Evolutionary conservation across 805 yeast genomes (phyloP), one percentile per base, ranked within the genome.

Genomic region (Dipodascopsis tothii): DNA sequence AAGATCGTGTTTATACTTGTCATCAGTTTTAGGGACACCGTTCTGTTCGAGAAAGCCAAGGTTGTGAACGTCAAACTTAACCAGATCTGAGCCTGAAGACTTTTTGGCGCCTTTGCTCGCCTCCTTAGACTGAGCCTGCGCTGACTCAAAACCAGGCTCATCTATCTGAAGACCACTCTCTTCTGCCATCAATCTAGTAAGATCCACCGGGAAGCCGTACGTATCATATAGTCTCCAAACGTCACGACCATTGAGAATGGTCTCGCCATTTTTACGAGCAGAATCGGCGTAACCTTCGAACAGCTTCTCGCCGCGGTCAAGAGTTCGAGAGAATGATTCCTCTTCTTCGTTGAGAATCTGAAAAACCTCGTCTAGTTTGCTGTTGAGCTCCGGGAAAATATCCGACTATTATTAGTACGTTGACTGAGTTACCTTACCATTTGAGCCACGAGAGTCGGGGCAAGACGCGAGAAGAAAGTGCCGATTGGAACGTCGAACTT

Each of bases 141-240:
- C 97, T 56, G 77, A 77, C 66, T 88, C 96, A 60, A 92, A 92
- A 28, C 85, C 97, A 40, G 71, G 80, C 63, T 87, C 95, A 64
- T 92, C 96, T 52, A 92, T 90, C 58, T 79, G 81, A 57, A 92
- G 75, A 17, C 94, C 94, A 47, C 92, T 85, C 68, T 92, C 99
- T 67, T 90, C 97, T 37, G 98, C 98, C 99, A 92, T 92, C 62
- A 92, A 75, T 63, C 95, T 80, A 23, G 99, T 92, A 62, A 92
- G 76, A 68, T 92, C 99, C 45, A 87, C 96, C 32, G 99, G 99
- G 83, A 92, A 92, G 46, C 99, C 99, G 61, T 90, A 92, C 9
- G 99, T 92, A 60, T 92, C 99, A 60, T 92, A 92, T 57, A 92
- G 73, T 69, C 99, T 79, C 99, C 99, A 92, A 33, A 92, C 98